Percentiles rank a stretch among this genome's conserved stretches.
phyloP scores from a whole-genome alignment of 768 basidiomycete genomes.

The Gymnopilus junonius region DNA sequence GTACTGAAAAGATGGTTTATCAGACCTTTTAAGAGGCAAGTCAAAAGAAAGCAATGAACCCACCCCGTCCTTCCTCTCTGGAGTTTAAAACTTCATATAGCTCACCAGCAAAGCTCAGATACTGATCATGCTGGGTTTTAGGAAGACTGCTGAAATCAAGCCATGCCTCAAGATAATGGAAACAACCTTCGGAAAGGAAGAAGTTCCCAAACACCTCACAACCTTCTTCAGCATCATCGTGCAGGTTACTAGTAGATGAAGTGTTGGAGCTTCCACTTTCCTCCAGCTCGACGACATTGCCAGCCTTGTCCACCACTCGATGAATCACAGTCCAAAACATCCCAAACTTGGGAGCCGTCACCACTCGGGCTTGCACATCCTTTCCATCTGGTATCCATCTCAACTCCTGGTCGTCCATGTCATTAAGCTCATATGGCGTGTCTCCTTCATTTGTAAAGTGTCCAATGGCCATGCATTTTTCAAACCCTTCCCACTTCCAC shows the following conservation, averaged over 20 bases:
- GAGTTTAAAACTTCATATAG: constrained; percentile 14
- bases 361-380: not conserved
- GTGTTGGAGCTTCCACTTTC: not conserved
- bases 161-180: too few relatives aligned
- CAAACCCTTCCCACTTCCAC: not conserved
- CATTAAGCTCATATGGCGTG: not conserved
- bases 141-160: not conserved
- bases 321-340: not conserved
- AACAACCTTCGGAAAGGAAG: too few relatives aligned
- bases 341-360: not conserved
- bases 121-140: not conserved
- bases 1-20: not conserved
- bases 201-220: too few relatives aligned
- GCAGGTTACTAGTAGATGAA: not conserved
- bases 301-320: not conserved
- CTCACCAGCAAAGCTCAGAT: constrained; percentile 12
- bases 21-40: not conserved
- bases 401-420: not conserved
- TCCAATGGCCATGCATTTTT: constrained; percentile 4
- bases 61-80: constrained; percentile 7
- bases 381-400: not conserved
- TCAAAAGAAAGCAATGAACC: not conserved
- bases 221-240: not conserved
- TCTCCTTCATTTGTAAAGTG: constrained; percentile 7
- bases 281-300: not conserved